Conservation (phyloP, 2,329 filamentous ascomycete genomes). For the Xylaria sp. region DNA sequence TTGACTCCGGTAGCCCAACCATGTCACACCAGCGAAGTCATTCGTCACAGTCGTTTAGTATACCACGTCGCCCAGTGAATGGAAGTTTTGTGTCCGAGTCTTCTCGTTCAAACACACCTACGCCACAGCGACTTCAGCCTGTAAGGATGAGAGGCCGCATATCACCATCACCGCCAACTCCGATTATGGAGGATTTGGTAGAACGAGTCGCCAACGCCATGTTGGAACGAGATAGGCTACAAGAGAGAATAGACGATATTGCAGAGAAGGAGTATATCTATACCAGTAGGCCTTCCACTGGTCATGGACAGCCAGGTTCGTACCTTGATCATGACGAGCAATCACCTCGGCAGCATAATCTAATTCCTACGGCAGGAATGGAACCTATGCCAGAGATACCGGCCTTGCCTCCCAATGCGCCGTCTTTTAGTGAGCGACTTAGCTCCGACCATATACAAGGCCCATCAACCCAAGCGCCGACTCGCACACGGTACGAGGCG, state of each 20-base stretch:
- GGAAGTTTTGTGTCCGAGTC: slow-evolving; percentile 50
- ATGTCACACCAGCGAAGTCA: slow-evolving; percentile 56
- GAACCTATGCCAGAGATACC: slow-evolving; percentile 67
- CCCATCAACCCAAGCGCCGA: slow-evolving; percentile 47
- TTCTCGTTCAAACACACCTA: slow-evolving; percentile 47
- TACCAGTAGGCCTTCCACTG: slow-evolving; percentile 63
- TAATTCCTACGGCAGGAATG: slow-evolving; percentile 49
- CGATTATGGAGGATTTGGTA: slow-evolving; percentile 62
- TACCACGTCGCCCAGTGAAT: slow-evolving; percentile 59
- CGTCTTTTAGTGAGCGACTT: slow-evolving; percentile 67
- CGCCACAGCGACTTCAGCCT: slow-evolving; percentile 57
- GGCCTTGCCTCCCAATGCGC: slow-evolving; percentile 64
- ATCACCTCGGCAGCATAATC: slow-evolving; percentile 7
- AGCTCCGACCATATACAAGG: slow-evolving; percentile 57
- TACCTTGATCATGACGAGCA: slow-evolving; percentile 1
- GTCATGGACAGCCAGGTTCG: slow-evolving; percentile 54
- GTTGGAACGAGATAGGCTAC: slow-evolving; percentile 66
- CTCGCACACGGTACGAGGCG: slow-evolving; percentile 51
- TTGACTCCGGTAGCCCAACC: slow-evolving; percentile 49
- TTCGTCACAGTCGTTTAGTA: slow-evolving; percentile 66
- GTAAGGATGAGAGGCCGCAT: slow-evolving; percentile 58
- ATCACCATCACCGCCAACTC: slow-evolving; percentile 46
- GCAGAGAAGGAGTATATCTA: slow-evolving; percentile 70
- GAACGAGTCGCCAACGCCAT: slow-evolving; percentile 66
- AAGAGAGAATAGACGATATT: slow-evolving; percentile 68